These are phyloP conservation scores for Coix lacrymajobi DNA, from an alignment of 176 grass and related monocot genomes.

Conservation along the genomic window DNA sequence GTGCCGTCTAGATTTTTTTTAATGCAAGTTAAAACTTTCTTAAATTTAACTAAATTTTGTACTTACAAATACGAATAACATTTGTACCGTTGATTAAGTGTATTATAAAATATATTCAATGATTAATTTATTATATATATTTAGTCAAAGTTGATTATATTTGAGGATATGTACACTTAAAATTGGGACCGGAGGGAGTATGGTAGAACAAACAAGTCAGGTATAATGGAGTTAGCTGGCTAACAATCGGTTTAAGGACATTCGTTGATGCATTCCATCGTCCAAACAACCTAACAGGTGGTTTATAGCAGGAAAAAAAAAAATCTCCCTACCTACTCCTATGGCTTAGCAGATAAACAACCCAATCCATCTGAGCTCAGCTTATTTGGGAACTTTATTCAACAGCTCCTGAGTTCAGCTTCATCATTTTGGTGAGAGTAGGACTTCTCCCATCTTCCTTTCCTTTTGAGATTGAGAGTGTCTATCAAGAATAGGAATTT, in stretches of 20 bases:
- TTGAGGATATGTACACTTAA: no score
- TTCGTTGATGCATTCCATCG: not conserved
- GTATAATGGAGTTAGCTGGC: not conserved
- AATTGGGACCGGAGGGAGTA: no score
- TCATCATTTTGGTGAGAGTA: not conserved
- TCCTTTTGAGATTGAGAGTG: not conserved
- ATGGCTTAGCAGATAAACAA: not conserved
- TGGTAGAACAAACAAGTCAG: not conserved
- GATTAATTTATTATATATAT: no score
- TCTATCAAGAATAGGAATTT: constrained; percentile 9
- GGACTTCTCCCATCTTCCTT: not conserved
- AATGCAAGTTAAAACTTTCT: no score
- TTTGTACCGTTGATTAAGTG: no score
- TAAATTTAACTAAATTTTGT: no score
- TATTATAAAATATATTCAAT: no score
- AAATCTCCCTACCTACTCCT: not conserved
- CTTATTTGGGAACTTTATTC: not conserved
- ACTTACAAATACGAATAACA: no score
- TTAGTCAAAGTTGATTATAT: no score
- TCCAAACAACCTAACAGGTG: not conserved
- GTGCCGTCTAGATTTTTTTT: no score
- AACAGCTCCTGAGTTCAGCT: not conserved
- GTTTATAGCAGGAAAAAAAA: not conserved
- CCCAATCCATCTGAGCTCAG: not conserved
- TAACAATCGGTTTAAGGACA: no score